Evolutionary conservation across 352 stramenopile species (phyloP), one percentile per base, ranked within the genome.

Genomic region (Phytophthora agathidicida): DNA sequence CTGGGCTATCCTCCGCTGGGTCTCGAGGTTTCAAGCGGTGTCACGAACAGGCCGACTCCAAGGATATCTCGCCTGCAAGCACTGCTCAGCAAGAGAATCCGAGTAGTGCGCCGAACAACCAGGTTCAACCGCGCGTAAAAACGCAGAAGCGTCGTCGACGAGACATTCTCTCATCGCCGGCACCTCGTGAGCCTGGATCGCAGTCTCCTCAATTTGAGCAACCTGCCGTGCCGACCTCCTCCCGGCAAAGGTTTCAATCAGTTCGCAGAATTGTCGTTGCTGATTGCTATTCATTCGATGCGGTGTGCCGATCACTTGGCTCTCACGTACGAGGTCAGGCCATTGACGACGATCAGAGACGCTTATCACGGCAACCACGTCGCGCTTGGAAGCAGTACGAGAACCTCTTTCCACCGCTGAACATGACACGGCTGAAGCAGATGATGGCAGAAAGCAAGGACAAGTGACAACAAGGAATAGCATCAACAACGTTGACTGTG

Each of bases 341-440:
- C 6, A 50, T 27, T 28, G 20, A 60, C 36, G 22, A 61, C 13
- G 26, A 24, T 14, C 39, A 28, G 23, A 4, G 20, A 16, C 52
- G 41, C 3, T 27, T 50, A 17, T 60, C 45, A 48, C 26, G 20
- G 14, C 47, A 56, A 49, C 48, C 41, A 32, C 43, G 53, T 19
- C 72, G 66, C 17, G 49, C 36, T 42, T 85, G 72, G 62, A 82
- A 79, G 43, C 62, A 51, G 11, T 80, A 77, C 35, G 73, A 78
- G 24, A 62, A 59, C 22, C 60, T 85, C 13, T 78, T 80, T 32
- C 75, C 75, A 13, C 55, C 72, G 10, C 46, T 85, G 24, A 57
- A 71, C 28, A 78, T 83, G 70, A 64, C 68, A 7, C 60, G 38
- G 8, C 27, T 82, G n/a, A 71, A 73, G 56, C 44, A 60, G 31